phyloP scores from a whole-genome alignment of 805 yeast species.

The Candida saitoana region DNA sequence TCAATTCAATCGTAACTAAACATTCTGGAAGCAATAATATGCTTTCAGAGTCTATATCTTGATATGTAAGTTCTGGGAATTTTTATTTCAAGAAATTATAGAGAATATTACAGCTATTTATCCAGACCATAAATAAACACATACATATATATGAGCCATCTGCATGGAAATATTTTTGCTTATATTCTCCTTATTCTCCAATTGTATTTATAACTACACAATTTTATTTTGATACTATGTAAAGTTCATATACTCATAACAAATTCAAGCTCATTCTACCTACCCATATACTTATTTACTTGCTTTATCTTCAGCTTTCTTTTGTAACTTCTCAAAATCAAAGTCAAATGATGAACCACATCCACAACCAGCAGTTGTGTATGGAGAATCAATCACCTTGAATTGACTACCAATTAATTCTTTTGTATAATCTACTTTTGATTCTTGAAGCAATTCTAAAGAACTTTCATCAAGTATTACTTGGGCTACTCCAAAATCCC shows the following conservation, averaged over 20 bases:
- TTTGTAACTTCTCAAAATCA: conserved; percentile 41
- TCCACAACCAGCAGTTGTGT: conserved; percentile 54
- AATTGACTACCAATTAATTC: conserved; percentile 95
- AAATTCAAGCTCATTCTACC: no score
- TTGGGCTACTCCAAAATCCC: conserved; percentile 37
- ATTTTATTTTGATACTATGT: background rate
- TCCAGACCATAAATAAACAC: background rate
- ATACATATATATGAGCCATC: background rate
- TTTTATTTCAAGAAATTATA: background rate
- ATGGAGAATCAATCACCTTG: conserved; percentile 86
- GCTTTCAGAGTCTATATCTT: background rate
- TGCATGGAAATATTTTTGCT: no score
- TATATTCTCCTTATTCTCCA: background rate
- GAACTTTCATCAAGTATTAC: conserved; percentile 79
- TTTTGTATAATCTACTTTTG: conserved; percentile 81
- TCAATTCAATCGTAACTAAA: background rate
- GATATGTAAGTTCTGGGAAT: background rate
- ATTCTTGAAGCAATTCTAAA: conserved; percentile 74
- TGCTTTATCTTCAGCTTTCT: conserved; percentile 14
- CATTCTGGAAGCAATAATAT: no score
- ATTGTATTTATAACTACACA: background rate
- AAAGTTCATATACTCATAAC: background rate
- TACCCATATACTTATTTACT: background rate
- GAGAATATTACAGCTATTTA: background rate
- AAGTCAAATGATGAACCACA: conserved; percentile 47